A percentile compares a stretch with the other conserved stretches of the same genome.
Evolutionary conservation across 2,329 filamentous ascomycete genomes (phyloP).

Genomic region (Zymoseptoria brevis): DNA sequence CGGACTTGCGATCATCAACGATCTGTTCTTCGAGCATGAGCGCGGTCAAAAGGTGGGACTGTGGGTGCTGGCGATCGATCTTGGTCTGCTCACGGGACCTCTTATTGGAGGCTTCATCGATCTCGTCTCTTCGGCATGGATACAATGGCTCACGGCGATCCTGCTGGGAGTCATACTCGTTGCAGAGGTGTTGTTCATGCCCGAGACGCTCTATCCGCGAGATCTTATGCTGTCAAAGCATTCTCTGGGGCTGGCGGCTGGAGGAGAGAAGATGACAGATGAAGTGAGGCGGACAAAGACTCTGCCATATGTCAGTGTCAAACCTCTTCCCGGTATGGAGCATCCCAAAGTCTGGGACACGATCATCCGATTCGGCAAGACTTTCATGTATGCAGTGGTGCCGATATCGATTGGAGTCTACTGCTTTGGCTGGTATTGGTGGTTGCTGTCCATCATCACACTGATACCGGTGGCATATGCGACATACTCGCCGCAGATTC

Average conservation of each 20-base stretch:
- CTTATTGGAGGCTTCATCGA: conserved; percentile 14
- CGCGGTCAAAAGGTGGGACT: conserved; percentile 14
- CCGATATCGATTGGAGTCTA: conserved; percentile 11
- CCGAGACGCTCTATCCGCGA: conserved; percentile 14
- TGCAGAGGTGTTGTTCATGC: conserved; percentile 12
- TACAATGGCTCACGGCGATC: conserved; percentile 14
- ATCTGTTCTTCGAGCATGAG: conserved; percentile 15
- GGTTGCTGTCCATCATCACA: conserved; percentile 12
- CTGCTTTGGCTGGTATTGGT: conserved; percentile 16
- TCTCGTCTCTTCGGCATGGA: conserved; percentile 10
- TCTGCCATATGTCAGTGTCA: conserved; percentile 8
- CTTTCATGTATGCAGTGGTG: conserved; percentile 11
- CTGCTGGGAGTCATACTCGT: conserved; percentile 9
- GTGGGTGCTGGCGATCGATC: conserved; percentile 15
- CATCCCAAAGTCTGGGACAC: conserved; percentile 14
- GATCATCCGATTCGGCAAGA: conserved; percentile 10
- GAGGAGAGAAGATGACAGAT: conserved; percentile 4
- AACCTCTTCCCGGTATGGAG: conserved; percentile 12
- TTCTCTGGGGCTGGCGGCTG: neutral
- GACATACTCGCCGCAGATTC: conserved; percentile 10
- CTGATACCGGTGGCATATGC: conserved; percentile 14
- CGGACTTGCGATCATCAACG: conserved; percentile 14
- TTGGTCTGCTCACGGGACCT: conserved; percentile 11
- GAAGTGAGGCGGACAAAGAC: conserved; percentile 10
- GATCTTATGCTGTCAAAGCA: conserved; percentile 10